Percentiles rank a stretch among this genome's conserved stretches.
Evolutionary conservation across 1,139 yeast genomes (phyloP).

Genomic region (Sugiyamaella castrensis): DNA sequence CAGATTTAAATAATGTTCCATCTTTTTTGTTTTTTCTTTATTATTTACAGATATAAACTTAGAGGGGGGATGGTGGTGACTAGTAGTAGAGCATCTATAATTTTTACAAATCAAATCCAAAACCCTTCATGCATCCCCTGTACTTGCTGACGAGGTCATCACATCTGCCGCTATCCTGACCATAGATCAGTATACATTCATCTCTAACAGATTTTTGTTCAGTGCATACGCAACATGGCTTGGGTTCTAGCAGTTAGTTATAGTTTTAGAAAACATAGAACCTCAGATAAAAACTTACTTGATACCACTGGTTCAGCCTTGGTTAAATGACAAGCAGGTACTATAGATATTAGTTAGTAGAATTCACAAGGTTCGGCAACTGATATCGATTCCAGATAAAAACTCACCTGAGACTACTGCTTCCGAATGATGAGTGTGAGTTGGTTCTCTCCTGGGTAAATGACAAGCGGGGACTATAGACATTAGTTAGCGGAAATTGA

Average conservation of each 20-base stretch:
- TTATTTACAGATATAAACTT: too few relatives aligned
- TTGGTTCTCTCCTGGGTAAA: background rate
- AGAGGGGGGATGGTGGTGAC: too few relatives aligned
- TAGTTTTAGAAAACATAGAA: background rate
- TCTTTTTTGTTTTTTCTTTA: too few relatives aligned
- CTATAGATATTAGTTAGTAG: too few relatives aligned
- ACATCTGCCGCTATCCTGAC: slow-evolving; percentile 83
- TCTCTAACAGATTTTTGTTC: slow-evolving; percentile 82
- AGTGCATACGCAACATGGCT: slow-evolving; percentile 95
- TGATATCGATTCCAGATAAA: too few relatives aligned
- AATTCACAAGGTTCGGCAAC: too few relatives aligned
- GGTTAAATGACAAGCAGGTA: slow-evolving; percentile 11
- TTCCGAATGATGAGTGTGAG: background rate
- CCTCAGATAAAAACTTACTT: slow-evolving; percentile 2
- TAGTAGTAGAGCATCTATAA: too few relatives aligned
- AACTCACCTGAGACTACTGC: slow-evolving; percentile 6
- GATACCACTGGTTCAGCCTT: slow-evolving; percentile 1
- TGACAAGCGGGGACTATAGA: background rate
- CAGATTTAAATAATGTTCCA: too few relatives aligned
- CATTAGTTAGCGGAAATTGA: too few relatives aligned
- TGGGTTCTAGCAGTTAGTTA: slow-evolving; percentile 48
- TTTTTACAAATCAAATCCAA: slow-evolving; percentile 59
- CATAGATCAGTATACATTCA: slow-evolving; percentile 78
- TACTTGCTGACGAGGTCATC: slow-evolving; percentile 64
- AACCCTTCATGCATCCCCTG: slow-evolving; percentile 88